A percentile compares a stretch with the other conserved stretches of the same genome.
Evolutionary conservation across 2,329 filamentous ascomycete species (phyloP).

Genomic region (Penicillium hesseltinei): DNA sequence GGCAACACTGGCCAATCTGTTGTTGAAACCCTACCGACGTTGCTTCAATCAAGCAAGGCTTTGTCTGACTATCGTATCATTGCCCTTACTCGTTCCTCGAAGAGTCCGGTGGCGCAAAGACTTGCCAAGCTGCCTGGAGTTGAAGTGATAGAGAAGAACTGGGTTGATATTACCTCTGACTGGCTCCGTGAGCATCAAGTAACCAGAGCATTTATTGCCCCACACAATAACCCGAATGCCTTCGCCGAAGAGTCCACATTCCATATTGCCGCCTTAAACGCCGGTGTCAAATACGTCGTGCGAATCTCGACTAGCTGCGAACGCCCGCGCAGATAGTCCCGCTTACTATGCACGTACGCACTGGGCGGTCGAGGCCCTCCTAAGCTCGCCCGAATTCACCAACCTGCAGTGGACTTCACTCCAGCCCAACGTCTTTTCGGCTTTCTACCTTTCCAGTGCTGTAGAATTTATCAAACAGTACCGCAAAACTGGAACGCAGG

Average conservation of each 20-base stretch:
- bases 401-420: conserved; percentile 42
- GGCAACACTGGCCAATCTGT: conserved; percentile 40
- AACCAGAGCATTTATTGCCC: conserved; percentile 41
- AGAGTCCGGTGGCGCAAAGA: conserved; percentile 18
- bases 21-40: conserved; percentile 25
- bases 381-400: conserved; percentile 38
- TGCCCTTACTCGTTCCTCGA: conserved; percentile 33
- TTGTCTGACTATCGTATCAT: conserved; percentile 27
- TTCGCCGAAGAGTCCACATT: conserved; percentile 45
- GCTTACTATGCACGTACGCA: conserved; percentile 42
- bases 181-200: conserved; percentile 44
- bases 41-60: conserved; percentile 19
- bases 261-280: conserved; percentile 33
- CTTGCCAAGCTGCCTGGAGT: conserved; percentile 37
- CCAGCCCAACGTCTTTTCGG: conserved; percentile 38
- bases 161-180: conserved; percentile 39
- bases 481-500: conserved; percentile 34
- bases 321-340: conserved; percentile 35
- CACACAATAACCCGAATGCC: conserved; percentile 38
- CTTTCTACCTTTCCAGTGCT: conserved; percentile 23
- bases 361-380: conserved; percentile 44
- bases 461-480: conserved; percentile 35
- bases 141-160: conserved; percentile 36
- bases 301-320: conserved; percentile 43
- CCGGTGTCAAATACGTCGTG: conserved; percentile 45